A percentile compares a stretch with the other conserved stretches of the same genome.
phyloP scores from a whole-genome alignment of 306 rosid genomes.

The Gleditsia sinensis region DNA sequence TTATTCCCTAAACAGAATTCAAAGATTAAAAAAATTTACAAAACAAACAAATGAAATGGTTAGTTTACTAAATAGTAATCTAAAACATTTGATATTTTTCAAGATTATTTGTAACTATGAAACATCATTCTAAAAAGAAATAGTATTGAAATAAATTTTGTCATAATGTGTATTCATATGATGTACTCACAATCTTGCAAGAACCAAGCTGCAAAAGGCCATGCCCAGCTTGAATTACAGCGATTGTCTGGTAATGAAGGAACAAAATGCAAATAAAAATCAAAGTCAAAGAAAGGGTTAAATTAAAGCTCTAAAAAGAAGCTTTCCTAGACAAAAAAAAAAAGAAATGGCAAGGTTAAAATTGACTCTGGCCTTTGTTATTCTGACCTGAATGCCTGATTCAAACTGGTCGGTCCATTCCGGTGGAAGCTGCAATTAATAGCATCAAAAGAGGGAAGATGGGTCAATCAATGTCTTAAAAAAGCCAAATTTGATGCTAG shows the following conservation, averaged over 20 bases:
- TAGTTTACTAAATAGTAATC: too few species aligned
- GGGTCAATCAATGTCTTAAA: conserved; percentile 39
- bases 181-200: conserved; percentile 86
- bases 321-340: neutral
- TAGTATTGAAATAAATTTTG: too few species aligned
- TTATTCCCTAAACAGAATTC: too few species aligned
- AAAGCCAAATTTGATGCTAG: neutral
- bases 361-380: neutral
- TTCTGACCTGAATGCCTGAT: conserved; percentile 94
- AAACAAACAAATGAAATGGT: too few species aligned
- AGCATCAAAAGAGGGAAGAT: conserved; percentile 36
- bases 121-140: too few species aligned
- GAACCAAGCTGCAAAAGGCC: conserved; percentile 99
- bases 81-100: too few species aligned
- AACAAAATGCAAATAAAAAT: conserved; percentile 23
- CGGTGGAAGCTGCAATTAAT: conserved; percentile 88
- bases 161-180: too few species aligned
- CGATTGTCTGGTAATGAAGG: conserved; percentile 71
- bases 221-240: conserved; percentile 99
- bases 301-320: conserved; percentile 15
- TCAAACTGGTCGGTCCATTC: conserved; percentile 99
- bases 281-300: neutral
- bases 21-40: too few species aligned
- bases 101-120: too few species aligned
- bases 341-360: too few species aligned